Base-by-base conservation (phyloP, 768 basidiomycete species). In the Phanerodontia chrysosporium region DNA sequence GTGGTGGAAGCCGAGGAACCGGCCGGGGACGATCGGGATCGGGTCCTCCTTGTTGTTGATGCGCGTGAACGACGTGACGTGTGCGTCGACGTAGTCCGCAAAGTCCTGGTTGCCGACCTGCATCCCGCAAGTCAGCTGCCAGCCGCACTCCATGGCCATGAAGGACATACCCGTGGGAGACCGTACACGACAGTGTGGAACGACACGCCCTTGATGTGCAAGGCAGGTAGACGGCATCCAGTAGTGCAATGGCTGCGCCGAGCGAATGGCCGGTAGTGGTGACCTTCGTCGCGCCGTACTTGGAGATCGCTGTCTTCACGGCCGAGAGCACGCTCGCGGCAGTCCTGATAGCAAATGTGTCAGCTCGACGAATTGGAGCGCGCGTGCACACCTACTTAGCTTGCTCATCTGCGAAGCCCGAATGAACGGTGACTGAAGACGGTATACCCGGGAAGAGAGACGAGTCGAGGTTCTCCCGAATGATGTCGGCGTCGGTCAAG, bases 91-190 rank as follows among this genome's bases (percentile, higher is more conserved):
- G 60, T 78, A 79, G 59, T 81, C 62, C 1, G 83, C 83, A 55
- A 84, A 86, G 1, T 74, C 80, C 65, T 78, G 76, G 67, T 86
- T 85, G 24, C 84, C 83, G 58, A 75, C 73, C 73, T 78, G 54
- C 45, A 39, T 30, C 76, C 13, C 16, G n/a, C 49, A 22, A 1
- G 27, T 28, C 32, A 49, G 29, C n/a, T 6, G 32, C 9, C 10
- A 13, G 35, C 27, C 36, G 6, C 8, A 35, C 16, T 22, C 32
- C 10, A 29, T 30, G 27, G n/a, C 18, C 21, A 16, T 10, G 46
- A 49, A 24, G 44, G 10, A 58, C 67, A 8, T 44, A 70, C 72
- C 25, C 75, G 68, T 42, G 74, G 76, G 30, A 78, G 66, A 28
- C 76, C 76, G 46, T 73, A 77, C 16, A 49, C 21, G 29, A 74